These are phyloP conservation scores for Boletus sp. DNA, from an alignment of 768 basidiomycete genomes.

Conservation along the genomic window DNA sequence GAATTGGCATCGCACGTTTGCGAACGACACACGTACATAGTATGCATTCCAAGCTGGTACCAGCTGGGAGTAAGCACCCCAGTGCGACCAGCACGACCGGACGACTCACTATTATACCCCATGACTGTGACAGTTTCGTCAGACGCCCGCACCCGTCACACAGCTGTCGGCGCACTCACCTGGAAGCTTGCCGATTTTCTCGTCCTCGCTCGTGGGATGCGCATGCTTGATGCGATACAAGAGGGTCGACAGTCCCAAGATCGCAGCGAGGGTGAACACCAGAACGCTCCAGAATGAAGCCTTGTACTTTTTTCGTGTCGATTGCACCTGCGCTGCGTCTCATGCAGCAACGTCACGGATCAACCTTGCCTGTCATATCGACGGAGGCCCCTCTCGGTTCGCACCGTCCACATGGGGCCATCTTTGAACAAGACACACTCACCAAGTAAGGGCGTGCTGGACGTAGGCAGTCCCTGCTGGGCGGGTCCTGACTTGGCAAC, in stretches of 20 bases:
- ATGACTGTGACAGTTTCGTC: slow-evolving; percentile 39
- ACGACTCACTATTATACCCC: slow-evolving; percentile 60
- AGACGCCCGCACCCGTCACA: neutral
- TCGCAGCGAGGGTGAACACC: slow-evolving; percentile 17
- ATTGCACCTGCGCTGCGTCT: neutral
- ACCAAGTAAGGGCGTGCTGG: slow-evolving; percentile 23
- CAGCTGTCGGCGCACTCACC: slow-evolving; percentile 21
- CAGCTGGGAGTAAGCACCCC: slow-evolving; percentile 3
- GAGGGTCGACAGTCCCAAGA: slow-evolving; percentile 17
- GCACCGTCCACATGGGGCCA: neutral
- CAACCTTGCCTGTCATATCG: neutral
- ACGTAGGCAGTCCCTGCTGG: neutral
- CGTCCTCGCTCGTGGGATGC: neutral
- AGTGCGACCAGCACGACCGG: neutral
- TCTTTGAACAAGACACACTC: neutral
- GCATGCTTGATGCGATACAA: slow-evolving; percentile 11
- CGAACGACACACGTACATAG: slow-evolving; percentile 40
- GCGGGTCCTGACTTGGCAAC: neutral
- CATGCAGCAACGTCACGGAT: neutral
- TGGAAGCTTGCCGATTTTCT: slow-evolving; percentile 36
- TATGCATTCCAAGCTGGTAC: slow-evolving; percentile 66
- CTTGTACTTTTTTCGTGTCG: slow-evolving; percentile 2
- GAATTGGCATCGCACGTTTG: neutral
- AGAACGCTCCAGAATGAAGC: slow-evolving; percentile 9
- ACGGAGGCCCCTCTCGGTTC: neutral